These are phyloP conservation scores for Chytriomyces sp. DNA, from an alignment of 192 early-diverging fungal species.

Conservation along the genomic window DNA sequence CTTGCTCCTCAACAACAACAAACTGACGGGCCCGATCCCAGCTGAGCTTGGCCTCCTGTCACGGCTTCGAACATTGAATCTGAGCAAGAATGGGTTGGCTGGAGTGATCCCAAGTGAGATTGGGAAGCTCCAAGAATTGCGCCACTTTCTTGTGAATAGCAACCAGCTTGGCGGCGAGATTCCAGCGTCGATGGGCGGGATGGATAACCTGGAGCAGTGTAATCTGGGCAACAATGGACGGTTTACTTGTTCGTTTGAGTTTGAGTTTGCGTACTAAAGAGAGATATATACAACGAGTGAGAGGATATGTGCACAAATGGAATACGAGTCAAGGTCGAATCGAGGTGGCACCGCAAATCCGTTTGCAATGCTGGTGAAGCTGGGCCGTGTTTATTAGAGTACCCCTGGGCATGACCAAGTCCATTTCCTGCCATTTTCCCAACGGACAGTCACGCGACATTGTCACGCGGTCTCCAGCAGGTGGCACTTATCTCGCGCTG, in stretches of 20 bases:
- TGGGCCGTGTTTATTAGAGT: too few species aligned
- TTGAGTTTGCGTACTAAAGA: background rate
- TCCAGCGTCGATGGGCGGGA: background rate
- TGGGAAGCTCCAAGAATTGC: background rate
- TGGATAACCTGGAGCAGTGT: conserved; percentile 2
- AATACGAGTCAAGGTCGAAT: too few species aligned
- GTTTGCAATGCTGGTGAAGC: too few species aligned
- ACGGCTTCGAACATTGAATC: background rate
- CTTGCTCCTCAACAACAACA: background rate
- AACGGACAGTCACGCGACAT: too few species aligned
- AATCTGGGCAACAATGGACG: background rate
- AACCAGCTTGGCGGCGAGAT: conserved; percentile 1
- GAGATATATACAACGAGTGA: too few species aligned
- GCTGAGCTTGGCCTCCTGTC: background rate
- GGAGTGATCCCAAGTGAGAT: conserved; percentile 7
- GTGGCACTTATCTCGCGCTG: too few species aligned
- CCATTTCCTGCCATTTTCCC: too few species aligned
- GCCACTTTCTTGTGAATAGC: background rate
- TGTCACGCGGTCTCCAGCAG: too few species aligned
- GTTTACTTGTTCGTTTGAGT: background rate
- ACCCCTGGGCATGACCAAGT: too few species aligned
- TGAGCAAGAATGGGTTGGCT: background rate
- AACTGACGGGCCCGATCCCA: background rate
- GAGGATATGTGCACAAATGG: too few species aligned
- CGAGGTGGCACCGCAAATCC: too few species aligned